Conservation (phyloP, 768 basidiomycete species). For the Coprinopsis marcescibilis region DNA sequence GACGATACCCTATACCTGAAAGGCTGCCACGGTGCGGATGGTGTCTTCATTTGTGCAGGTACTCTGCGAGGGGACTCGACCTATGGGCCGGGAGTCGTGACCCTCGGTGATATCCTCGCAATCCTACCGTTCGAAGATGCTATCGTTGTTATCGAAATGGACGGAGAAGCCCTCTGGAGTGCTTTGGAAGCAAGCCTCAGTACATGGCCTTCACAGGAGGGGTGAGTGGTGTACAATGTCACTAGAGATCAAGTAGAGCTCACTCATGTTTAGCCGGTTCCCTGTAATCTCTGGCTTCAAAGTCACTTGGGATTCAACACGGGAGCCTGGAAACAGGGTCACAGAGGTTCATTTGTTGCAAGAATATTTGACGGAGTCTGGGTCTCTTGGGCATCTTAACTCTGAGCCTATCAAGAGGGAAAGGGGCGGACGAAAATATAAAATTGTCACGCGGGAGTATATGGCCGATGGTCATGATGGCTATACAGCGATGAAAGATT, state of each 20-base stretch:
- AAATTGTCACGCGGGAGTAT: slow-evolving; percentile 81
- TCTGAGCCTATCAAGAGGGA: slow-evolving; percentile 50
- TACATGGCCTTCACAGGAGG: slow-evolving; percentile 89
- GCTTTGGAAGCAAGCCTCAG: slow-evolving; percentile 66
- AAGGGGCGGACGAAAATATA: slow-evolving; percentile 56
- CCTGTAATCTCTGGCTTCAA: slow-evolving; percentile 81
- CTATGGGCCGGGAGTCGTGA: slow-evolving; percentile 77
- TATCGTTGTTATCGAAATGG: slow-evolving; percentile 71
- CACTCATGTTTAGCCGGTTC: slow-evolving; percentile 56
- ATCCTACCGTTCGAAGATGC: slow-evolving; percentile 89
- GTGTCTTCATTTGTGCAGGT: slow-evolving; percentile 76
- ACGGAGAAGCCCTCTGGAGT: slow-evolving; percentile 76
- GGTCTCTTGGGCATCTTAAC: slow-evolving; percentile 29
- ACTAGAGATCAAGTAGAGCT: no score
- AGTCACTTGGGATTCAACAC: slow-evolving; percentile 82
- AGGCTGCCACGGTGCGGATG: slow-evolving; percentile 65
- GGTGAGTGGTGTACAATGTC: slow-evolving; percentile 44
- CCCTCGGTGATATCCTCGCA: slow-evolving; percentile 82
- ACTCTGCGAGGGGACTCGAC: slow-evolving; percentile 81
- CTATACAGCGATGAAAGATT: slow-evolving; percentile 59
- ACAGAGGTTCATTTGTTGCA: slow-evolving; percentile 62
- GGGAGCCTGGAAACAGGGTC: slow-evolving; percentile 65
- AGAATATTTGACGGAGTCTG: slow-evolving; percentile 23
- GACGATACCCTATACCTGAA: slow-evolving; percentile 60
- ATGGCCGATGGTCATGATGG: slow-evolving; percentile 85